Evolutionary conservation across 768 basidiomycete species (phyloP).

Genomic region (Tylopilus rubrobrunneus): DNA sequence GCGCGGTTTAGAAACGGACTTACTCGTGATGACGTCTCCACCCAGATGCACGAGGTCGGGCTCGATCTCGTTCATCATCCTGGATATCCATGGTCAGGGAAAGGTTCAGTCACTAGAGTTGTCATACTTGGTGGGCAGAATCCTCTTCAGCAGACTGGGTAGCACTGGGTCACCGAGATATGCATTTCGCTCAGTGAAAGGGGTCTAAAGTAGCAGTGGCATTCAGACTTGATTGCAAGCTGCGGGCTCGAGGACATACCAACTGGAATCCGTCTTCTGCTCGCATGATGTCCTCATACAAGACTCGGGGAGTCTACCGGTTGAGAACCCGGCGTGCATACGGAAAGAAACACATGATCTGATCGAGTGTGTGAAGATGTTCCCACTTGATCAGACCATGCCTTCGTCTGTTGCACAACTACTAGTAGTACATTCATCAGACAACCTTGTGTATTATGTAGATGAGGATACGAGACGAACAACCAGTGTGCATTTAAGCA

Average conservation of each 20-base stretch:
- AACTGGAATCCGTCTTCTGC: conserved; percentile 65
- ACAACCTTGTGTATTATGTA: neutral
- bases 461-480: neutral
- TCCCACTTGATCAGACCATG: too few species aligned
- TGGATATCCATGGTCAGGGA: conserved; percentile 17
- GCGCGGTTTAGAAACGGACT: conserved; percentile 11
- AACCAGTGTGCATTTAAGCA: neutral
- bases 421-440: too few species aligned
- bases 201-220: conserved; percentile 33
- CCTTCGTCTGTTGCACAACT: too few species aligned
- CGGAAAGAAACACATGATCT: neutral
- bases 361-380: neutral
- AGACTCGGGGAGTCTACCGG: neutral
- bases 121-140: conserved; percentile 45
- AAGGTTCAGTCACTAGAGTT: neutral
- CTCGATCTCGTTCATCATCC: conserved; percentile 47
- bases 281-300: conserved; percentile 41
- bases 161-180: conserved; percentile 62
- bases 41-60: conserved; percentile 61
- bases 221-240: neutral
- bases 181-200: conserved; percentile 54
- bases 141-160: conserved; percentile 53
- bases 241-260: conserved; percentile 31
- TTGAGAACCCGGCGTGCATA: neutral
- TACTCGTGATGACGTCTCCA: conserved; percentile 49